Evolutionary conservation across 163 green algal genomes (phyloP), one percentile per base, ranked within the genome.

Genomic region (Chlorella variabilis): DNA sequence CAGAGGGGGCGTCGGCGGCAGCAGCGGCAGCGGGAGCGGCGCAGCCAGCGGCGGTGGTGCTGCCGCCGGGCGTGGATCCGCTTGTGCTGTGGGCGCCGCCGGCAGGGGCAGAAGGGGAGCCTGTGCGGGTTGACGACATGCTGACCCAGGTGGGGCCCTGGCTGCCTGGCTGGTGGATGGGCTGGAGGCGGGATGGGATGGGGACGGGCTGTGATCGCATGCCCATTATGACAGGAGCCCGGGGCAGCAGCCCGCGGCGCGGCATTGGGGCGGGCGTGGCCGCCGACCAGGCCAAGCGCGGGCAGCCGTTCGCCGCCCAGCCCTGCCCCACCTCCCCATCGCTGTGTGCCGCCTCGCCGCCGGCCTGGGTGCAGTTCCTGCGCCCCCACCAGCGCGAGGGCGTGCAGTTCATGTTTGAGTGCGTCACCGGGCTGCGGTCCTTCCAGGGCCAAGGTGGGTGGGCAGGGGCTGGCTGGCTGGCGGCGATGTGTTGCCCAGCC

Each of bases 371-470:
- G 45, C 90, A 93, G 58, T 99, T 91, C 83, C 90, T 99, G 78
- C 89, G 97, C 25, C 92, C 94, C 15, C 97, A 99, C 85, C 97
- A 99, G 90, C 87, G 97, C 2, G 97, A 99, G 83, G 97, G 97
- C 5, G 94, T 99, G 33, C 86, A 95, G 82, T 99, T 99, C 89
- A 98, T 99, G 94, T 99, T 99, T 88, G 96, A 99, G 75, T 99
- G 97, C 71, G 94, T 99, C 5, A 90, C 86, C 27, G 97, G 97
- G n/a, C 91, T 97, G 77, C 83, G 92, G 4, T 75, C 88, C 39
- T 97, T 93, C 85, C 91, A 89, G 1, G 92, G 91, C 25, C 84
- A 91, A 39, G 93, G 92, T 93, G 83, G 75, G 84, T 31, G 39
- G 49, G 4, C 31, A 15, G 45, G 11, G 15, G 45, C 45, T 54